phyloP scores from a whole-genome alignment of 306 rosid species.

The Oemleria cerasiformis region DNA sequence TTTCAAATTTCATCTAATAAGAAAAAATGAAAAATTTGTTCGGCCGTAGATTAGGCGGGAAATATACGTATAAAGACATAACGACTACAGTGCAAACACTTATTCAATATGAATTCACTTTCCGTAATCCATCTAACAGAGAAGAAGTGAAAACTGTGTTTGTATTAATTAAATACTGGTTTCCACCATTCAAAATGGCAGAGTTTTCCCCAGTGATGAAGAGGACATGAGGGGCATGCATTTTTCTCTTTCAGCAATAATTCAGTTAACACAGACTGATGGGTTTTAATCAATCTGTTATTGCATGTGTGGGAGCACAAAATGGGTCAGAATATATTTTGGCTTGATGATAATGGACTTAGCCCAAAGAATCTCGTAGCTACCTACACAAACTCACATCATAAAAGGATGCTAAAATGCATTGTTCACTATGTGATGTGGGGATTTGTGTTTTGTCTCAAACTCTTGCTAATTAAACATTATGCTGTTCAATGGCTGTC shows the following conservation, averaged over 20 bases:
- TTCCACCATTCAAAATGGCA: too few species aligned
- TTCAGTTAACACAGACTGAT: constrained; percentile 42
- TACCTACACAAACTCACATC: constrained; percentile 27
- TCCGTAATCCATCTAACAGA: too few species aligned
- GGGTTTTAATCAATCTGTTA: constrained; percentile 40
- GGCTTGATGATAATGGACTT: constrained; percentile 31
- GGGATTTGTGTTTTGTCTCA: constrained; percentile 20
- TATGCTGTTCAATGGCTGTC: not conserved
- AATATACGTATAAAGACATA: too few species aligned
- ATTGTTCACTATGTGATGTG: constrained; percentile 5
- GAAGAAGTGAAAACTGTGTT: too few species aligned
- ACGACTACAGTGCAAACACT: too few species aligned
- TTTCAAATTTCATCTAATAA: too few species aligned
- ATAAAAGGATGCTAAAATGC: not conserved
- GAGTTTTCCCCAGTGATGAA: not conserved
- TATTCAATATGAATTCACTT: too few species aligned
- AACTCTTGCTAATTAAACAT: not conserved
- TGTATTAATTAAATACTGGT: too few species aligned
- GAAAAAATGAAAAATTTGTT: too few species aligned
- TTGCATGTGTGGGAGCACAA: constrained; percentile 38
- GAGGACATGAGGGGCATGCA: not conserved
- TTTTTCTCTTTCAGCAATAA: constrained; percentile 39
- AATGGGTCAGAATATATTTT: constrained; percentile 38
- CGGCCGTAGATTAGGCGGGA: too few species aligned
- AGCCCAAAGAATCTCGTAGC: constrained; percentile 29